Evolutionary conservation across 371 early-diverging fungal species (phyloP), one percentile per base, ranked within the genome.

Genomic region (Rhizopus arrhizus): DNA sequence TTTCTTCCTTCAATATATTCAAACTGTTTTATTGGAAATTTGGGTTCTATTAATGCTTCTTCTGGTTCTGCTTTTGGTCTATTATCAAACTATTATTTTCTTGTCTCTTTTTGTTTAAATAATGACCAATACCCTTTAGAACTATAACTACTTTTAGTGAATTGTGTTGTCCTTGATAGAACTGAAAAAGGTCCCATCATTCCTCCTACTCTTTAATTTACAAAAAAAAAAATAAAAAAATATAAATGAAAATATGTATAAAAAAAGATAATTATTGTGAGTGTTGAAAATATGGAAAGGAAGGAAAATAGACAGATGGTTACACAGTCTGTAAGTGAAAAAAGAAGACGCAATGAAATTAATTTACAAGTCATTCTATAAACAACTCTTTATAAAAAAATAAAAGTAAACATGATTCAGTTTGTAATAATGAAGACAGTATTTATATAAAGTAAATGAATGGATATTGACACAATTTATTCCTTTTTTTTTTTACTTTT

Each of bases 1-100:
- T 71, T 65, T 9, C 77, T 54, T 9, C 77, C 77, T 50, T 73
- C 72, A 5, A 73, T 43, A 41, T 67, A 70, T 22, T 77, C 74
- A 49, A 61, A 69, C 8, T 64, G 58, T 29, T 53, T 47, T 29
- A 68, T 58, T 28, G 69, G 72, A 35, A 77, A 77, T 53, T 72
- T 73, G 5, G 77, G 72, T 35, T 75, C 72, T 1, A 15, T 16
- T 7, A 42, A 5, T 41, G 52, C 29, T 22, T 34, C 16, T 9
- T 51, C 51, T 51, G n/a, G 8, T 11, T 54, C 54, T n/a, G 7
- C 41, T 54, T 40, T 54, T 13, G 41, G 28, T 54, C 43, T 43
- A n/a, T 43, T n/a, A 43, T 15, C 9, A 22, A 22, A 22, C 22
- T 22, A 2, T 22, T 22, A 22, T 22, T 22, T 22, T 2, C 22